Percentiles rank a stretch among this genome's conserved stretches.
phyloP scores from a whole-genome alignment of 179 eudicot genomes.

The Beta corolliflora region DNA sequence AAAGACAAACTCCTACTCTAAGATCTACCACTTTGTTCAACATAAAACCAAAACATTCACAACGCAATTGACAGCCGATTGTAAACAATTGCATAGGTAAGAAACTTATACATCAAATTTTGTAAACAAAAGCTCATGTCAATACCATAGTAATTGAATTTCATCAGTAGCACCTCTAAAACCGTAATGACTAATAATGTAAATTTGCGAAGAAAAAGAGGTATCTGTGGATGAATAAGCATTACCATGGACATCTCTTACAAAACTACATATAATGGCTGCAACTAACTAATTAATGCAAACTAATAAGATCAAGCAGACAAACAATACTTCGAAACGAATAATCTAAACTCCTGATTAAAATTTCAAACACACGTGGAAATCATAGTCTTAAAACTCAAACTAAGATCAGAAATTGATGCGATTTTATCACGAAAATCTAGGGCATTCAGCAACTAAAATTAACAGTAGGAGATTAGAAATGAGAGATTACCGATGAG shows the following conservation, averaged over 20 bases:
- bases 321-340: background rate
- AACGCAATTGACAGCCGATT: background rate
- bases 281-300: background rate
- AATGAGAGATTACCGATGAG: constrained; percentile 25
- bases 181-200: no score
- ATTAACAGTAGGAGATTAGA: background rate
- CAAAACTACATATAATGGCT: no score
- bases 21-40: background rate
- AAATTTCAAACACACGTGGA: background rate
- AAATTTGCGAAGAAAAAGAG: no score
- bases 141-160: no score
- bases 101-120: no score
- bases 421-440: background rate
- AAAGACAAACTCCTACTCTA: no score
- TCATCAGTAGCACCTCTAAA: no score
- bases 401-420: background rate
- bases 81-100: no score
- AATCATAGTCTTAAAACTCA: background rate
- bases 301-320: background rate
- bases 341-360: background rate
- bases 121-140: no score
- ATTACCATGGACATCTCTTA: no score
- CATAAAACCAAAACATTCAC: background rate
- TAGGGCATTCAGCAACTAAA: background rate
- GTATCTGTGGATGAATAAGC: no score